Conservation (phyloP, 805 yeast species). For the Metschnikowia proteae region DNA sequence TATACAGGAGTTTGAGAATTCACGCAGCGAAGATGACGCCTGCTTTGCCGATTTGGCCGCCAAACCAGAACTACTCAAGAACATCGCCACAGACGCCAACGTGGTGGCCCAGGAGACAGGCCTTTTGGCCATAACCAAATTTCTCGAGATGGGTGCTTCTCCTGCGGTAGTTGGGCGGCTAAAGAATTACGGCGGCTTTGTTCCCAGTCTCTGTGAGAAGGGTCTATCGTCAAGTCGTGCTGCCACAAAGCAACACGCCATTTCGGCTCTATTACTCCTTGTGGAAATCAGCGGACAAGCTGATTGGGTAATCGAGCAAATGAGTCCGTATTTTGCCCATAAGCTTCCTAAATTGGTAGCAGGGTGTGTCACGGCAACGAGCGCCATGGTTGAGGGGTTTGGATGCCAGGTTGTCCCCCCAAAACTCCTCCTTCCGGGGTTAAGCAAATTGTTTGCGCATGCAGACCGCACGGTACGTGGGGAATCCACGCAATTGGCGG, state of each 20-base stretch:
- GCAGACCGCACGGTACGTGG: slow-evolving; percentile 84
- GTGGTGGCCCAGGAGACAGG: slow-evolving; percentile 92
- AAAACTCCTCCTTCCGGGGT: slow-evolving; percentile 48
- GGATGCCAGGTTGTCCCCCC: slow-evolving; percentile 65
- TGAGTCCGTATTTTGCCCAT: slow-evolving; percentile 58
- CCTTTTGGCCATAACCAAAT: slow-evolving; percentile 49
- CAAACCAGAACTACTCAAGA: slow-evolving; percentile 53
- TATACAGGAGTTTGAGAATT: slow-evolving; percentile 45
- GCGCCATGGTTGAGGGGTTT: slow-evolving; percentile 52
- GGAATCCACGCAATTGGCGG: slow-evolving; percentile 66
- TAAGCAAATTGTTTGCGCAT: slow-evolving; percentile 74
- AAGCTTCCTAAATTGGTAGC: slow-evolving; percentile 76
- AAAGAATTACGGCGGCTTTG: slow-evolving; percentile 34
- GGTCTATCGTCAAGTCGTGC: slow-evolving; percentile 73
- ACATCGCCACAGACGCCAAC: slow-evolving; percentile 69
- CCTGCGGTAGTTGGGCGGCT: slow-evolving; percentile 37
- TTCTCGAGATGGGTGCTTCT: slow-evolving; percentile 54
- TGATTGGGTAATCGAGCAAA: slow-evolving; percentile 60
- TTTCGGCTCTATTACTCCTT: slow-evolving; percentile 57
- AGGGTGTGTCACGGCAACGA: slow-evolving; percentile 56
- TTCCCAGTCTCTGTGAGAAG: slow-evolving; percentile 68
- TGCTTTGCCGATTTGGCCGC: slow-evolving; percentile 49
- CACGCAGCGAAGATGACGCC: slow-evolving; percentile 53
- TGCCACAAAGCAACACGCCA: slow-evolving; percentile 64
- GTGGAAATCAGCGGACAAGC: slow-evolving; percentile 62